Base-by-base conservation (phyloP, 2,329 filamentous ascomycete genomes). In the Ophiostoma sp. region DNA sequence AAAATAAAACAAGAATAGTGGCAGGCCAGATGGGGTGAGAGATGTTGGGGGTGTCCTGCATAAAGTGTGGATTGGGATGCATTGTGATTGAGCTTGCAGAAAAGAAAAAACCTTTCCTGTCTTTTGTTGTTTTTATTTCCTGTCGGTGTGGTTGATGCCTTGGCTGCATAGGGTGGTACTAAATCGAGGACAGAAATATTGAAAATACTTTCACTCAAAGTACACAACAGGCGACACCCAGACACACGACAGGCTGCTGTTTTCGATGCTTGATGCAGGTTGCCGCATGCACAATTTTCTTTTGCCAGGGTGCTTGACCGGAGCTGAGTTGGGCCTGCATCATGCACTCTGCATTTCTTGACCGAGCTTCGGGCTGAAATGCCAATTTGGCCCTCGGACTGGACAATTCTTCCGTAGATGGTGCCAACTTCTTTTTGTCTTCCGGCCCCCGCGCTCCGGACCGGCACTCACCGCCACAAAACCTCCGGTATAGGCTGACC, bases 211-310 rank as follows among this genome's bases (percentile, higher is more conserved):
- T 25, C 12, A 28, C 2, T 6, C n/a, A 50, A 31, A 48, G 64
- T 48, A 48, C 45, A 68, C 39, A 33, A 68, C 17, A 45, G 15
- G 48, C 36, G 63, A 66, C 63, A 66, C 63, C 7, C n/a, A 66
- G 61, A 50, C 64, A 68, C 64, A 68, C 64, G 64, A 33, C 42
- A 48, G 45, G 25, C 22, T 68, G 15, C 64, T 50, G 28, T 31
- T 36, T 50, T 50, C 25, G 28, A 45, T 4, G 17, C 9, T 12
- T 8, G 22, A 22, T 33, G 42, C 7, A 22, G 42, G 22, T 28
- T 50, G 25, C 15, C 9, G 64, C 17, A 50, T 25, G 63, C 25
- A 31, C 22, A 25, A 28, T 9, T 25, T 15, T 45, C 4, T 39
- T 12, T 22, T 19, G 36, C 22, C 36, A 45, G 57, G 31, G 17